A percentile compares a stretch with the other conserved stretches of the same genome.
phyloP scores from a whole-genome alignment of 2,329 filamentous ascomycete species.

The Cladosporium sp. region DNA sequence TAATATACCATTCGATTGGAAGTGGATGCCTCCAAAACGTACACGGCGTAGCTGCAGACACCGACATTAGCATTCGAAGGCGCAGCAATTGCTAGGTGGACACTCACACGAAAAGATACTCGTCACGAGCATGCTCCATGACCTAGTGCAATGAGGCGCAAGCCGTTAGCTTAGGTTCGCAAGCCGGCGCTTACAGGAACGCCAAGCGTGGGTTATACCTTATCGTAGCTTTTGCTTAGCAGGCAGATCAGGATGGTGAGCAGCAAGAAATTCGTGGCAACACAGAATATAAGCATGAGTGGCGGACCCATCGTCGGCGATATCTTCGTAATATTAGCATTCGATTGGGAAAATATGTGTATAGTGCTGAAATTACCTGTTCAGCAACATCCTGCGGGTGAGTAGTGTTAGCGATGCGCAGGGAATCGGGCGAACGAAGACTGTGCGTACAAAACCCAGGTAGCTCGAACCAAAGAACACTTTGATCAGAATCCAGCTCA shows the following conservation, averaged over 20 bases:
- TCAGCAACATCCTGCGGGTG: conserved; percentile 47
- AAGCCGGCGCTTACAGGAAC: conserved; percentile 31
- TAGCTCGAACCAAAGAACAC: conserved; percentile 79
- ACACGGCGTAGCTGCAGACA: conserved; percentile 52
- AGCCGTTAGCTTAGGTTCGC: conserved; percentile 37
- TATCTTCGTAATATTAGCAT: conserved; percentile 32
- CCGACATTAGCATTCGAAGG: conserved; percentile 27
- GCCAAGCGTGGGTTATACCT: conserved; percentile 42
- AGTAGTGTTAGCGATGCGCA: conserved; percentile 18
- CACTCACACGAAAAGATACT: conserved; percentile 75
- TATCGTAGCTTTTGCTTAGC: conserved; percentile 72
- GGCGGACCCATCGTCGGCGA: conserved; percentile 55
- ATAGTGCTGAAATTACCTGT: conserved; percentile 40
- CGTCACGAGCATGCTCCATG: conserved; percentile 66
- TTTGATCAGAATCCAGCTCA: conserved; percentile 76
- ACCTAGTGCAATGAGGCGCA: conserved; percentile 46
- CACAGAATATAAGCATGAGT: conserved; percentile 71
- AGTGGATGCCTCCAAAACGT: conserved; percentile 55
- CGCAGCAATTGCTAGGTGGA: conserved; percentile 15
- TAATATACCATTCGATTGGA: conserved; percentile 53
- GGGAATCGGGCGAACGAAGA: not conserved
- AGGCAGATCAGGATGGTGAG: conserved; percentile 78
- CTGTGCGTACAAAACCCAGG: conserved; percentile 67
- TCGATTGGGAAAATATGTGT: conserved; percentile 13
- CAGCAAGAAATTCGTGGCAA: conserved; percentile 74